Base-by-base conservation (phyloP, 805 yeast species). In the Spathaspora hagerdaliae region DNA sequence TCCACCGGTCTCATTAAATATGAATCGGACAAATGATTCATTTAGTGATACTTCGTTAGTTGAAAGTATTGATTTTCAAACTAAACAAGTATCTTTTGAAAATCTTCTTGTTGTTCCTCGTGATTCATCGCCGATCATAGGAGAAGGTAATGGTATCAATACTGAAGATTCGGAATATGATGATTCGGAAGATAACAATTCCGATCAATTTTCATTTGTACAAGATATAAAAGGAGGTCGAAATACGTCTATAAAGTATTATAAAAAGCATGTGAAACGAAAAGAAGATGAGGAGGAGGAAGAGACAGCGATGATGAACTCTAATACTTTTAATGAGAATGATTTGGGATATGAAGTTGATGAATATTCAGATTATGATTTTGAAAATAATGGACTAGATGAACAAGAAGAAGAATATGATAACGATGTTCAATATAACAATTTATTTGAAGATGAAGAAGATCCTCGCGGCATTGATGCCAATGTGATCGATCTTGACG, bases 161-260 rank as follows among this genome's bases (percentile, higher is more conserved):
- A 42, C n/a, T 36, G 41, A 32, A 38, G 36, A 37, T 24, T 36
- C 24, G 33, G 52, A 36, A 39, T 51, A 36, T 27, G 15, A 36
- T 13, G 44, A 44, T 14, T 45, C 46, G 27, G 57, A 51, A 34
- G 48, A 55, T 5, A 56, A 51, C 15, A 51, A 58, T 9, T 67
- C 73, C 1, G 69, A 74, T 1, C 73, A 68, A 47, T 71, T 71
- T 46, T 70, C 75, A 1, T 71, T 71, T 51, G 69, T 67, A 8
- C 58, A 61, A 39, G 77, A 70, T 50, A 58, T 60, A 48, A 56
- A 48, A 7, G 74, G 74, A 2, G 77, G 77, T 9, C 55, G 75
- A 44, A 71, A 71, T 46, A 70, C 74, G 0, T 69, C 75, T 0
- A 69, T 71, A 10, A 71, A 71, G 51, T 71, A 71, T 48, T 71